A percentile compares a stretch with the other conserved stretches of the same genome.
Evolutionary conservation across 2,329 filamentous ascomycete species (phyloP).

Genomic region (Aspergillus sp.): DNA sequence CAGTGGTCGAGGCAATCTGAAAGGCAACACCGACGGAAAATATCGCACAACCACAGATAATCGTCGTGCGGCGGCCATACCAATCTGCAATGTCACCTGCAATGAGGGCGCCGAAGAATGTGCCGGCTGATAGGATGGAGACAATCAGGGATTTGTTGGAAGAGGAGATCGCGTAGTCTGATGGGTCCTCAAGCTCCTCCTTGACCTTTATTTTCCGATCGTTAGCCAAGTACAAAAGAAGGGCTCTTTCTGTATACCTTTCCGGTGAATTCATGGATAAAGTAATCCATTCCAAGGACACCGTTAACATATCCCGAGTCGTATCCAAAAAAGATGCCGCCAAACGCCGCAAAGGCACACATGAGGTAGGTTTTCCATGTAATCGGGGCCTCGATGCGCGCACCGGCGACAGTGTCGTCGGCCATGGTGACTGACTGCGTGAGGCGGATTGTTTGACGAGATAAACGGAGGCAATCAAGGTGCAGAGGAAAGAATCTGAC

Average conservation of each 20-base stretch:
- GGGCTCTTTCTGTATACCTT: slow-evolving; percentile 30
- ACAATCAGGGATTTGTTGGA: slow-evolving; percentile 66
- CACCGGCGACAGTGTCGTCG: slow-evolving; percentile 52
- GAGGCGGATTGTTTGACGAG: too few species aligned
- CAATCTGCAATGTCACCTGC: slow-evolving; percentile 77
- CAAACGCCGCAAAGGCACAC: slow-evolving; percentile 65
- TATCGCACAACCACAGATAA: slow-evolving; percentile 72
- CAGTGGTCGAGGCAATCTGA: slow-evolving; percentile 62
- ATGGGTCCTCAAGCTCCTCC: slow-evolving; percentile 30
- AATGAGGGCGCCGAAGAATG: slow-evolving; percentile 78
- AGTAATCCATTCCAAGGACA: slow-evolving; percentile 56
- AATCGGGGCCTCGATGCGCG: slow-evolving; percentile 62
- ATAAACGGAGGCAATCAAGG: too few species aligned
- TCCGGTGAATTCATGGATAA: slow-evolving; percentile 47
- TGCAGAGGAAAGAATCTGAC: too few species aligned
- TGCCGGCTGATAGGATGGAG: slow-evolving; percentile 76
- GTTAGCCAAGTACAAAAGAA: not conserved
- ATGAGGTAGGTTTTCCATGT: slow-evolving; percentile 64
- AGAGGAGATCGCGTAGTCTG: slow-evolving; percentile 51
- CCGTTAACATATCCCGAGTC: slow-evolving; percentile 62
- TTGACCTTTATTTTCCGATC: slow-evolving; percentile 23
- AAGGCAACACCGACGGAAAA: slow-evolving; percentile 72
- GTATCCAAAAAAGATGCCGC: slow-evolving; percentile 65
- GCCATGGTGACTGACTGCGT: slow-evolving; percentile 22
- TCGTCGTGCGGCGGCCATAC: slow-evolving; percentile 67